Conservation (phyloP, 768 basidiomycete species). For the Flagelloscypha sp. region DNA sequence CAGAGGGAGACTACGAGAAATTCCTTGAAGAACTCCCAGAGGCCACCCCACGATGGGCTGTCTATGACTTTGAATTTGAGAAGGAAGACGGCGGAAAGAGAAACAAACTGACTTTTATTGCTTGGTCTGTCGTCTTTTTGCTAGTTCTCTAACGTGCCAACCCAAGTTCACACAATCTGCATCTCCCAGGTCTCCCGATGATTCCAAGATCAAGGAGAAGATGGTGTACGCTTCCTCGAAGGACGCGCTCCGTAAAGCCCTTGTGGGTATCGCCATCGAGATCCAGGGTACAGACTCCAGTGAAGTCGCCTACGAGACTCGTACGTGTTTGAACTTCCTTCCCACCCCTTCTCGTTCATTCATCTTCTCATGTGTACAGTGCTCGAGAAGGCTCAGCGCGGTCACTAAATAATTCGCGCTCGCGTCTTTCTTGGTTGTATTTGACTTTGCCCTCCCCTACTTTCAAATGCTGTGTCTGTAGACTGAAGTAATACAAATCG, state of each 20-base stretch:
- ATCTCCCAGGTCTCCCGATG: slow-evolving; percentile 71
- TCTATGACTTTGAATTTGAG: slow-evolving; percentile 86
- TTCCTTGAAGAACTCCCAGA: slow-evolving; percentile 73
- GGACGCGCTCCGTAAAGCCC: slow-evolving; percentile 62
- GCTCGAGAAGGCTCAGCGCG: slow-evolving; percentile 24
- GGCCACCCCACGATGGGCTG: slow-evolving; percentile 74
- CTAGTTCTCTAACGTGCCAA: background rate
- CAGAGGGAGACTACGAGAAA: slow-evolving; percentile 48
- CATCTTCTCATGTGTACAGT: slow-evolving; percentile 14
- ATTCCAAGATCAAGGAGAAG: slow-evolving; percentile 80
- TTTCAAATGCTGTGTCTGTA: too few relatives aligned
- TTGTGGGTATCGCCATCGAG: slow-evolving; percentile 73
- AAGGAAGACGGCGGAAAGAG: slow-evolving; percentile 66
- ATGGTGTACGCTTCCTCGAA: slow-evolving; percentile 90
- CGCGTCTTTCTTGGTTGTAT: too few relatives aligned
- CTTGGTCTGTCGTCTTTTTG: slow-evolving; percentile 59
- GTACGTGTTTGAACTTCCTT: slow-evolving; percentile 47
- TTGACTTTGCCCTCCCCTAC: too few relatives aligned
- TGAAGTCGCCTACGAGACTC: slow-evolving; percentile 64
- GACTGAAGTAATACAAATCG: too few relatives aligned
- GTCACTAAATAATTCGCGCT: slow-evolving; percentile 12
- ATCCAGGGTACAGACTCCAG: slow-evolving; percentile 76
- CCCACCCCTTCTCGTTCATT: background rate
- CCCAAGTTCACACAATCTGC: slow-evolving; percentile 11
- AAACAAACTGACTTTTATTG: slow-evolving; percentile 78